phyloP scores from a whole-genome alignment of 2,329 filamentous ascomycete species.

The Arthrobotrys pseudoclavata region DNA sequence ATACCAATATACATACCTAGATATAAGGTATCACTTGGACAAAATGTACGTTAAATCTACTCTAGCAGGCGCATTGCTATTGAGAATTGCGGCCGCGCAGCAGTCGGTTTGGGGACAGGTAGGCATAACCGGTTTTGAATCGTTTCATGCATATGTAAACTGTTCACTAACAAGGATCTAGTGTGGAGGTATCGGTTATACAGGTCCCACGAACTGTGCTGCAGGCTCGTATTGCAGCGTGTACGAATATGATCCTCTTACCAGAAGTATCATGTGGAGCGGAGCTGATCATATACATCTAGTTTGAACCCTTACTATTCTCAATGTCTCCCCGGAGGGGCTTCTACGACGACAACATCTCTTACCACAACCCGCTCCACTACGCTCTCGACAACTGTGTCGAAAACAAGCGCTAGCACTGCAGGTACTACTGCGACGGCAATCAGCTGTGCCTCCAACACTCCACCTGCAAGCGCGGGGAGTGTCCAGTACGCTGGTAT shows the following conservation, averaged over 20 bases:
- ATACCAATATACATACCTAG: too few species aligned
- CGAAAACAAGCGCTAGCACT: conserved; percentile 2
- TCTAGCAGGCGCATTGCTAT: conserved; percentile 19
- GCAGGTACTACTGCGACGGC: conserved; percentile 24
- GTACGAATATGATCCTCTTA: conserved; percentile 8
- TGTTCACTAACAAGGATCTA: background rate
- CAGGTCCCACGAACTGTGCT: conserved; percentile 28
- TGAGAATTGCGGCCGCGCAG: conserved; percentile 39
- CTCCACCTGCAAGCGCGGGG: conserved; percentile 24
- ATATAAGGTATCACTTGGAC: background rate
- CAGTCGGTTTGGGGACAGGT: conserved; percentile 41
- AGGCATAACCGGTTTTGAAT: background rate
- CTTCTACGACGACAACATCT: conserved; percentile 16
- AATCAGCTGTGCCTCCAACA: conserved; percentile 39
- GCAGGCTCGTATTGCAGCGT: conserved; percentile 30
- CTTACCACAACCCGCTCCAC: conserved; percentile 18
- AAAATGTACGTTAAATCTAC: conserved; percentile 28
- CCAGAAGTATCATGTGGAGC: background rate
- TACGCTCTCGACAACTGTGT: too few species aligned
- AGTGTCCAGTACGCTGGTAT: conserved; percentile 63
- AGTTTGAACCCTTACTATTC: conserved; percentile 44
- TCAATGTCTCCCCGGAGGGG: conserved; percentile 29
- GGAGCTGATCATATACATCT: background rate
- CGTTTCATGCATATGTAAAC: too few species aligned
- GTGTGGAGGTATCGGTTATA: conserved; percentile 44